Conservation (phyloP, 768 basidiomycete genomes). For the Strobilomyces confusus region DNA sequence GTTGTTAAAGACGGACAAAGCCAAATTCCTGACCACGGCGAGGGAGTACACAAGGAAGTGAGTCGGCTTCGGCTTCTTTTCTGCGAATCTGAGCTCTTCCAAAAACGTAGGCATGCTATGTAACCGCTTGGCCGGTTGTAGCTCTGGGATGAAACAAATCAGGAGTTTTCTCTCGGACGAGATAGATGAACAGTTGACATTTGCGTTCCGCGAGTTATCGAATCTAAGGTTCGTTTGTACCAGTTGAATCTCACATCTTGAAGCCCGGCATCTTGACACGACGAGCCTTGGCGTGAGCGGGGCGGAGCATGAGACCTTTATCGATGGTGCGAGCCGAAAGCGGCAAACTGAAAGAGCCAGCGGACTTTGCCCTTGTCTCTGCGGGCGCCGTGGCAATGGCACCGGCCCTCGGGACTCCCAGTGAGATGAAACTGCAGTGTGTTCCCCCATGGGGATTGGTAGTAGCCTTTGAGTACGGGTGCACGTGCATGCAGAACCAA, state of each 20-base stretch:
- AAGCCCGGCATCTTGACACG: neutral
- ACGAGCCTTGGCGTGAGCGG: conserved; percentile 1
- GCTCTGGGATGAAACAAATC: conserved; percentile 4
- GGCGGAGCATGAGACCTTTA: conserved; percentile 4
- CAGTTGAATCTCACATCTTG: conserved; percentile 4
- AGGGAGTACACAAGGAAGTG: conserved; percentile 85
- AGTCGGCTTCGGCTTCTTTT: conserved; percentile 14
- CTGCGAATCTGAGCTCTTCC: conserved; percentile 1
- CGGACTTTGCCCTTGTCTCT: conserved; percentile 1
- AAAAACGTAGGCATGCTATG: conserved; percentile 19
- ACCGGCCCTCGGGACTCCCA: neutral
- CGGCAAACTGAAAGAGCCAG: conserved; percentile 19
- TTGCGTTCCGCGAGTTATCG: conserved; percentile 2
- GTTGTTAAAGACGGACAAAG: conserved; percentile 74
- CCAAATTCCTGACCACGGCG: conserved; percentile 71
- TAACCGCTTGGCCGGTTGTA: conserved; percentile 13
- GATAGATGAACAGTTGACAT: neutral
- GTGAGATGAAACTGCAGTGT: neutral
- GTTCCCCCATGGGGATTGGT: neutral
- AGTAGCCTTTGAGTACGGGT: too few relatives aligned
- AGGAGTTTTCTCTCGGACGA: neutral
- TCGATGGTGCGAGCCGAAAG: conserved; percentile 11
- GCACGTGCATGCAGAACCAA: conserved; percentile 11
- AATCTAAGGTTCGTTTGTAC: conserved; percentile 8
- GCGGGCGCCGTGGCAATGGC: neutral